These are phyloP conservation scores for Trichoderma guizhouense DNA, from an alignment of 2,329 filamentous ascomycete genomes.

Conservation along the genomic window DNA sequence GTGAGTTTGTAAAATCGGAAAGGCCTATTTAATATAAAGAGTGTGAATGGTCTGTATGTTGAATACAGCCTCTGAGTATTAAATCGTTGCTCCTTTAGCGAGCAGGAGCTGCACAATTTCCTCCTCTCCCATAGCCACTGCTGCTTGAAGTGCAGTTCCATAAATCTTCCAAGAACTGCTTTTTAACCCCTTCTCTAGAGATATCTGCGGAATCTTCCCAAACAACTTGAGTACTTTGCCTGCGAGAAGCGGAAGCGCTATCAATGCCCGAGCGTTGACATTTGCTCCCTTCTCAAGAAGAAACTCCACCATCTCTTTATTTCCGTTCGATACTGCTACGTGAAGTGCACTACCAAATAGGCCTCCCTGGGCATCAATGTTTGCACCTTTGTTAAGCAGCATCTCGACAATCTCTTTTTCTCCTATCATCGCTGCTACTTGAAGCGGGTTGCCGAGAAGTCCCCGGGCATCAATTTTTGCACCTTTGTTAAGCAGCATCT, in stretches of 20 bases:
- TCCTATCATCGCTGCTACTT: too few species aligned
- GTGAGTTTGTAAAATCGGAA: neutral
- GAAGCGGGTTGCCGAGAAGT: neutral
- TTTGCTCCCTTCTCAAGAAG: neutral
- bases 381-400: neutral
- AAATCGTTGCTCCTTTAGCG: neutral
- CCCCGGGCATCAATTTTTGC: neutral
- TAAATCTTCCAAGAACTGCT: neutral
- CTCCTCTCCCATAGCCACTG: rapidly evolving
- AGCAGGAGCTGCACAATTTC: neutral
- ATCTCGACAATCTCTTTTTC: too few species aligned
- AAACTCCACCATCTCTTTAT: neutral
- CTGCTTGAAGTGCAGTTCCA: neutral
- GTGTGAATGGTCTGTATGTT: neutral
- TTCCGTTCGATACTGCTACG: rapidly evolving
- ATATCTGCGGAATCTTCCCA: neutral
- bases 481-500: neutral
- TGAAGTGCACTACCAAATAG: neutral
- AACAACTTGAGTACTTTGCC: too few species aligned
- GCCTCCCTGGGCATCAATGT: rapidly evolving
- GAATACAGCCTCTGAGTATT: neutral
- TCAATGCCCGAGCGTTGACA: neutral
- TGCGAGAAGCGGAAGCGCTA: too few species aligned
- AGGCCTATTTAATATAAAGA: neutral
- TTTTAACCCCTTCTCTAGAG: neutral